Conservation (phyloP, 176 grass and related monocot genomes). For the Pharus latifolius region DNA sequence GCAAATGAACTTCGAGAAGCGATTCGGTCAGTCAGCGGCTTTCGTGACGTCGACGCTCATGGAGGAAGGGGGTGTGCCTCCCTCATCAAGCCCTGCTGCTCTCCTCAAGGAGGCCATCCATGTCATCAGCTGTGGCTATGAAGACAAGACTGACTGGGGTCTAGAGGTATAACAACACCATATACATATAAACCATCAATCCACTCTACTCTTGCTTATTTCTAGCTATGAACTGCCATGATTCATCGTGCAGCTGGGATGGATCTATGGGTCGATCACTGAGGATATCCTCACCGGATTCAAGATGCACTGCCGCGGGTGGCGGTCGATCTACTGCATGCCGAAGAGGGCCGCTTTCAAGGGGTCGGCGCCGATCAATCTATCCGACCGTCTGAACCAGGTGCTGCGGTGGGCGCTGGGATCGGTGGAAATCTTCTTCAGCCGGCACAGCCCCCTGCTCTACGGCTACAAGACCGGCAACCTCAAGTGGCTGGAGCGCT, state of each 20-base stretch:
- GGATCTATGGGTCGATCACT: conserved; percentile 99
- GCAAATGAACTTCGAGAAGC: conserved; percentile 99
- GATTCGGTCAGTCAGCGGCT: conserved; percentile 86
- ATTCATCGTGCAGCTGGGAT: conserved; percentile 52
- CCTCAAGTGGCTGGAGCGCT: conserved; percentile 99
- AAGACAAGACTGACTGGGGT: conserved; percentile 97
- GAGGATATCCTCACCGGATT: conserved; percentile 97
- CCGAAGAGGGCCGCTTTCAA: conserved; percentile 77
- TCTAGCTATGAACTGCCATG: background rate
- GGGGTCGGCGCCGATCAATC: conserved; percentile 92
- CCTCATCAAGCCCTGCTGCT: conserved; percentile 84
- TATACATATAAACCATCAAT: background rate
- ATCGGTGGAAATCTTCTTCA: conserved; percentile 99
- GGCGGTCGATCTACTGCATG: conserved; percentile 99
- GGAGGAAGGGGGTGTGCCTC: conserved; percentile 94
- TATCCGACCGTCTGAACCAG: conserved; percentile 93
- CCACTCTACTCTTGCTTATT: background rate
- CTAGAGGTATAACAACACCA: conserved; percentile 45
- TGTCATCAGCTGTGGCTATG: conserved; percentile 98
- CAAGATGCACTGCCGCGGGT: conserved; percentile 99
- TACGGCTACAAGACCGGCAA: conserved; percentile 96
- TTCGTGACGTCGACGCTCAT: conserved; percentile 98
- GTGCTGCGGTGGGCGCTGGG: conserved; percentile 97
- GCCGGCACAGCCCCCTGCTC: conserved; percentile 72
- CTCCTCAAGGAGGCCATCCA: conserved; percentile 99